A percentile compares a stretch with the other conserved stretches of the same genome.
phyloP scores from a whole-genome alignment of 1,284 basidiomycete genomes.

The Tilletia walkeri region DNA sequence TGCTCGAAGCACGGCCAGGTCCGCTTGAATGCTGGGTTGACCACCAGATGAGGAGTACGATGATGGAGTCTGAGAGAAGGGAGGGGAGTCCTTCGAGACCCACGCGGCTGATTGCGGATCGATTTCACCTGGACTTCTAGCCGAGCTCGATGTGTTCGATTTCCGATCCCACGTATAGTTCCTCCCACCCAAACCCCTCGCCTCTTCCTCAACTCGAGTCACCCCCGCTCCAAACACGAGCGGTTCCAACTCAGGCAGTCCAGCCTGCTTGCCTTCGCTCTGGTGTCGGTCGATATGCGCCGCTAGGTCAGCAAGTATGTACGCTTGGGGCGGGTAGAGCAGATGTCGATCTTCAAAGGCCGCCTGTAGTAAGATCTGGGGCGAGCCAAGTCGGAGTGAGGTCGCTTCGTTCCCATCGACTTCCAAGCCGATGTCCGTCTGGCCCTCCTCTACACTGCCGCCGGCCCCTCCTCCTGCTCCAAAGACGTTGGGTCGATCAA shows the following conservation, averaged over 20 bases:
- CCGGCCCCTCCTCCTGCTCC: conserved; percentile 18
- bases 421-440: conserved; percentile 28
- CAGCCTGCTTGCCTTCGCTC: background rate
- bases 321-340: conserved; percentile 49
- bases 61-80: background rate
- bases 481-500: conserved; percentile 37
- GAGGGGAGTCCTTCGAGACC: conserved; percentile 24
- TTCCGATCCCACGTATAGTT: conserved; percentile 45
- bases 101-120: conserved; percentile 30
- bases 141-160: conserved; percentile 9
- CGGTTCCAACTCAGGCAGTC: conserved; percentile 21
- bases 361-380: conserved; percentile 33
- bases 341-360: conserved; percentile 40
- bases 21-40: conserved; percentile 2
- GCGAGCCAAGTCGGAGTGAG: conserved; percentile 34
- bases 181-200: conserved; percentile 27
- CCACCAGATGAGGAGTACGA: background rate
- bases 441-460: background rate
- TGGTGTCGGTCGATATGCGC: conserved; percentile 21
- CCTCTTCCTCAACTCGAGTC: conserved; percentile 43
- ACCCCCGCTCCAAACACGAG: conserved; percentile 36
- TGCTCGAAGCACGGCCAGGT: background rate
- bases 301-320: conserved; percentile 44
- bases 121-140: conserved; percentile 19
- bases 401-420: conserved; percentile 45